Evolutionary conservation across 2,329 filamentous ascomycete species (phyloP), one percentile per base, ranked within the genome.

Genomic region (Ceratocystiopsis minuta): DNA sequence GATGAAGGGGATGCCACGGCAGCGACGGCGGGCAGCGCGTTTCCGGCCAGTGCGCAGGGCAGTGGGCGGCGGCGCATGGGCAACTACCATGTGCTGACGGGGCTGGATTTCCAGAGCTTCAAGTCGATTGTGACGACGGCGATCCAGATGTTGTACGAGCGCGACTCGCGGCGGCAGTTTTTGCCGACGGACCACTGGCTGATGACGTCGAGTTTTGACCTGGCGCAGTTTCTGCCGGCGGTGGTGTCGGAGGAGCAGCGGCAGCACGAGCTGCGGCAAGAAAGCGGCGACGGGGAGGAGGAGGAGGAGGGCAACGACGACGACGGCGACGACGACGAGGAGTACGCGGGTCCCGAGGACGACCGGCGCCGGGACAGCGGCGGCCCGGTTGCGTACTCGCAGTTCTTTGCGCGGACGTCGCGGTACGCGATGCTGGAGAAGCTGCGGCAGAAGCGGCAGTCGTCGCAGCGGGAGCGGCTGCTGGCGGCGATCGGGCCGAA

Each of bases 191-290:
- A 76, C 39, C 87, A 94, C 56, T 98, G 90, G 90, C 66, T 96
- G 33, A 96, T 96, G 87, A 90, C 81, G 2, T 67, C 66, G 1
- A 79, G 76, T 46, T 83, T 96, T 44, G 81, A 95, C 52, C 90
- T 94, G 78, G 77, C 80, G 47, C 75, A 80, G 0, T 96, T 96
- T 53, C 80, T 94, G 37, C 69, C 75, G 10, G 80, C 83, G 2
- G 87, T 96, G 1, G 86, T 95, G 3, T 68, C 76, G 37, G 90
- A 98, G 58, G 86, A 95, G 55, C 78, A 92, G 54, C 69, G 81
- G 33, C 80, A 84, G 52, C 70, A 76, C 43, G 70, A 86, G 13
- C 65, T 78, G 43, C 68, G 68, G 34, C 73, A 78, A 42, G 68
- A 75, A 15, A 75, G 72, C 4, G 73, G 73, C 3, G 70, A 74